Evolutionary conservation across 2,329 filamentous ascomycete genomes (phyloP).

Genomic region (Calonectria multiphialidica): DNA sequence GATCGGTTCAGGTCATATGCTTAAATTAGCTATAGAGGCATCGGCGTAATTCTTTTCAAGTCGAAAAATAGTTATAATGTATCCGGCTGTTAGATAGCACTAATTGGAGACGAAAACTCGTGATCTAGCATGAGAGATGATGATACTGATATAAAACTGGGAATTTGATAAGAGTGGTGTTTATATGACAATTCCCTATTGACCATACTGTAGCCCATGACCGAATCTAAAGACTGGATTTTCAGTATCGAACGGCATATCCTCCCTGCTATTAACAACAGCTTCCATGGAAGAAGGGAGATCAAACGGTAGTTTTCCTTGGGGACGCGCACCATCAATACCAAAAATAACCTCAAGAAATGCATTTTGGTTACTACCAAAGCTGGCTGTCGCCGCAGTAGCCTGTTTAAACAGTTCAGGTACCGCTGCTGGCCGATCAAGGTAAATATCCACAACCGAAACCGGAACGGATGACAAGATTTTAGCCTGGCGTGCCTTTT

Average conservation of each 20-base stretch:
- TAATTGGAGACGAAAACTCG: too few relatives aligned
- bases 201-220: constrained; percentile 49
- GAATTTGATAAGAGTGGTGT: too few relatives aligned
- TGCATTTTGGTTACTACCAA: constrained; percentile 53
- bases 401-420: constrained; percentile 55
- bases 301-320: constrained; percentile 54
- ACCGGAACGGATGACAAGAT: constrained; percentile 52
- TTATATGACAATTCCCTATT: neutral
- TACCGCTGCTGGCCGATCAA: constrained; percentile 56
- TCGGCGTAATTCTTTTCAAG: too few relatives aligned
- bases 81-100: too few relatives aligned
- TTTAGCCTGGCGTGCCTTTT: constrained; percentile 40
- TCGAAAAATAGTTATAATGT: too few relatives aligned
- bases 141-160: too few relatives aligned
- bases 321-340: constrained; percentile 45
- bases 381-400: constrained; percentile 55
- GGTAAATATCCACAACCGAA: constrained; percentile 58
- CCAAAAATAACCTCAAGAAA: constrained; percentile 59
- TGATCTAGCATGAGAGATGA: too few relatives aligned
- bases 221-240: constrained; percentile 47
- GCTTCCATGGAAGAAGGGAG: constrained; percentile 58
- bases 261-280: constrained; percentile 48
- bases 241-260: constrained; percentile 45
- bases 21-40: too few relatives aligned
- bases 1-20: constrained; percentile 7